Evolutionary conservation across 768 basidiomycete genomes (phyloP), one percentile per base, ranked within the genome.

Genomic region (Arthromyces matolae): DNA sequence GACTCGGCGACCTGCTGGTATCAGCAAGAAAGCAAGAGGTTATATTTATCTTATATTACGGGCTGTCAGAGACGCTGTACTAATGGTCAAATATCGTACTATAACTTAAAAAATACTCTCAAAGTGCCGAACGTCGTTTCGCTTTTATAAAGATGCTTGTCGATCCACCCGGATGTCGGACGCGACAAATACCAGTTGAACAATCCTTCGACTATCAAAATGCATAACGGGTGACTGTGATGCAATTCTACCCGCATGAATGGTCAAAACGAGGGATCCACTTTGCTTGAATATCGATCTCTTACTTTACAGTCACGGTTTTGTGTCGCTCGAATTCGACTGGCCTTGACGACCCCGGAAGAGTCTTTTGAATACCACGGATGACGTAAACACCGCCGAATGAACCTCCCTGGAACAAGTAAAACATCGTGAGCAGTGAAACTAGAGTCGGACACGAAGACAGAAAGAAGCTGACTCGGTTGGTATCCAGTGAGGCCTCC

Each of bases 311-410:
- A 33, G 69, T 71, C 12, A 80, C 74, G 16, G 69, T 69, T 51
- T 81, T 81, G 53, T 74, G 75, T 49, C 79, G 69, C 51, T 72
- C 71, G 51, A 71, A 73, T 22, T 71, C 67, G 12, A 65, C 62
- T 20, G 64, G 61, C 10, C 56, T 50, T 8, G 57, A 45, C 29
- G 64, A 61, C 23, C 66, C 72, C 13, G 72, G 64, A 31, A 69
- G 22, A 23, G 50, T 55, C 56, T 69, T 72, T 37, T 64, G 67
- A 22, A 80, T 68, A n/a, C 78, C 77, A 36, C 68, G 68, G 51
- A 80, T 77, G 39, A 72, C 56, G 59, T 81, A 81, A 42, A 70
- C 65, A 14, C 77, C 78, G 28, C 73, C 74, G 38, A 79, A 72
- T 9, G 68, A 63, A 25, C 79, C 79, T 49, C 67, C 64, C 78